Percentiles rank a stretch among this genome's conserved stretches.
Conservation (phyloP, 106 monocot genomes). For the Hemerocallis citrina region DNA sequence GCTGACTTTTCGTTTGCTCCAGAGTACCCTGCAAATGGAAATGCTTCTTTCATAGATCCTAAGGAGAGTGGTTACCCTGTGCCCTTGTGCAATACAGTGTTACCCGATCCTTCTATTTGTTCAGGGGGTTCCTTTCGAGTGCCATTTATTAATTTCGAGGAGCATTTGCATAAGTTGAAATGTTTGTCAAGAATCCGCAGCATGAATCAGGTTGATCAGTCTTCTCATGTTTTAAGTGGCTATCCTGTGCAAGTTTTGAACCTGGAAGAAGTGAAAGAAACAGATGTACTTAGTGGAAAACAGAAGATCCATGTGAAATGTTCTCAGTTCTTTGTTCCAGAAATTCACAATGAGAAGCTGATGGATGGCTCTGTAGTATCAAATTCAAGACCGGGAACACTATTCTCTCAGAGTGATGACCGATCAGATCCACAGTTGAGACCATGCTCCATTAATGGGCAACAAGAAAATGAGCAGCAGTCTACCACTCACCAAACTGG, state of each 20-base stretch:
- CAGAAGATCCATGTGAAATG: constrained; percentile 5
- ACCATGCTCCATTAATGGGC: no score
- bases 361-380: not conserved
- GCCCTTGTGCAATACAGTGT: constrained; percentile 1
- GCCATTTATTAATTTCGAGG: constrained; percentile 18
- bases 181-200: constrained; percentile 6
- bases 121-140: not conserved
- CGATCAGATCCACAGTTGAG: constrained; percentile 23
- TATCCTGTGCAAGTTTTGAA: constrained; percentile 24
- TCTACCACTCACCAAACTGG: no score
- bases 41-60: not conserved
- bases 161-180: constrained; percentile 4
- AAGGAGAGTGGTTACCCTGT: not conserved
- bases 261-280: constrained; percentile 13
- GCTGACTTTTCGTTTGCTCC: not conserved
- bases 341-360: constrained; percentile 10
- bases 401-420: constrained; percentile 1
- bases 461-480: no score
- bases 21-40: not conserved
- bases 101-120: constrained; percentile 13
- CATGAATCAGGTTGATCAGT: constrained; percentile 3
- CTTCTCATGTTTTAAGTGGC: constrained; percentile 28
- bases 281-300: not conserved
- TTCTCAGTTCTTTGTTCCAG: constrained; percentile 10
- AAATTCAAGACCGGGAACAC: constrained; percentile 1